These are phyloP conservation scores for Solanum sejunctum DNA, from an alignment of 257 asterid genomes.

Conservation along the genomic window DNA sequence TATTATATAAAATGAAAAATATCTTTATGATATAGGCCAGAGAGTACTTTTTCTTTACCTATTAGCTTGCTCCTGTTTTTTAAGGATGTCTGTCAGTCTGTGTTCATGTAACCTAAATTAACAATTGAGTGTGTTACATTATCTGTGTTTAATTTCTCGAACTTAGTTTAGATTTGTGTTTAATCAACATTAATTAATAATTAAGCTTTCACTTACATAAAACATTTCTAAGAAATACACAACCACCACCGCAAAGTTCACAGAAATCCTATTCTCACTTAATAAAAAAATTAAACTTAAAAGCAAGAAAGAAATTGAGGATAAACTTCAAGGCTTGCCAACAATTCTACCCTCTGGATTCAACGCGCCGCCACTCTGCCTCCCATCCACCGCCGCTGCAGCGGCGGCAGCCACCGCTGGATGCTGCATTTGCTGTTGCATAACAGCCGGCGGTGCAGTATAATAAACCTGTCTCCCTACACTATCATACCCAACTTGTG, in stretches of 20 bases:
- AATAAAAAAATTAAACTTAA: background rate
- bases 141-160: background rate
- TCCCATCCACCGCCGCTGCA: slow-evolving; percentile 1
- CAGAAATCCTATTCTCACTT: background rate
- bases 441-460: slow-evolving; percentile 7
- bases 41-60: too few relatives aligned
- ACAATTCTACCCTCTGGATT: slow-evolving; percentile 14
- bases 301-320: background rate
- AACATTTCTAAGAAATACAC: background rate
- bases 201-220: background rate
- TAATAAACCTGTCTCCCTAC: slow-evolving; percentile 23
- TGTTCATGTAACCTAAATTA: background rate
- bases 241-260: background rate
- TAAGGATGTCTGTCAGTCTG: background rate
- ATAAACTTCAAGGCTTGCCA: background rate
- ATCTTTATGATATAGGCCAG: too few relatives aligned
- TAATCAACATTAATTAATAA: background rate
- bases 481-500: slow-evolving; percentile 20
- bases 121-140: background rate
- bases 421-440: slow-evolving; percentile 10
- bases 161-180: background rate
- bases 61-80: too few relatives aligned
- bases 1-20: too few relatives aligned
- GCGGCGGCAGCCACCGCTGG: slow-evolving; percentile 5
- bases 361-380: slow-evolving; percentile 7